Base-by-base conservation (phyloP, 805 yeast genomes). In the Pichia manshurica region DNA sequence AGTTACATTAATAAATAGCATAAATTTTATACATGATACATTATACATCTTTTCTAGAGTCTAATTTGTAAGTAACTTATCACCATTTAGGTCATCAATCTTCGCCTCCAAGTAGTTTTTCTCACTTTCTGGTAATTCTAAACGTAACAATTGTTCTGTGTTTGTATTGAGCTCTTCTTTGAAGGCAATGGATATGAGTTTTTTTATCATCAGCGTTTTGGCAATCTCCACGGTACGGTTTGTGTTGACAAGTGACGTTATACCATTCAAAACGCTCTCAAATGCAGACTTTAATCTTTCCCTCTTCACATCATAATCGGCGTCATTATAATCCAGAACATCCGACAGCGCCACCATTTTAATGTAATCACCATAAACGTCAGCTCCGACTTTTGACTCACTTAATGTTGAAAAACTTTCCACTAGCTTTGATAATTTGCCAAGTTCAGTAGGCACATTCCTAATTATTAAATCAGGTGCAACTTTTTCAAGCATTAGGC, bases 391-490 rank as follows among this genome's bases (percentile, higher is more conserved):
- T 19, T 68, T 63, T 84, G 85, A 83, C 35, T 67, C 69, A 3
- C 75, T 21, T 60, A 63, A 47, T 58, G 57, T 33, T 62, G 65
- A 12, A 82, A 83, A 62, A 76, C 75, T 60, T 50, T 2, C 59
- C 47, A 38, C 77, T 9, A 84, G 51, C 1, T 48, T 50, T n/a
- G 59, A 56, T n/a, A 79, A 55, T 10, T 58, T 53, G 6, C 29
- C 57, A 39, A 50, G 54, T 43, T 39, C 53, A 5, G 55, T 65
- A 2, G 31, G 5, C 13, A 37, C 21, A 47, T 75, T 73, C n/a
- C 75, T 70, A 15, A 82, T 74, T 1, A 90, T 77, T 3, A 82
- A 75, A 13, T 65, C 62, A 8, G 98, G 98, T 0, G 91, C 98
- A 28, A 88, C 83, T 3, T 71, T 61, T 1, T 67, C 59, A 8